Evolutionary conservation across 1,284 basidiomycete species (phyloP).

Genomic region (Calocybe gambosa): DNA sequence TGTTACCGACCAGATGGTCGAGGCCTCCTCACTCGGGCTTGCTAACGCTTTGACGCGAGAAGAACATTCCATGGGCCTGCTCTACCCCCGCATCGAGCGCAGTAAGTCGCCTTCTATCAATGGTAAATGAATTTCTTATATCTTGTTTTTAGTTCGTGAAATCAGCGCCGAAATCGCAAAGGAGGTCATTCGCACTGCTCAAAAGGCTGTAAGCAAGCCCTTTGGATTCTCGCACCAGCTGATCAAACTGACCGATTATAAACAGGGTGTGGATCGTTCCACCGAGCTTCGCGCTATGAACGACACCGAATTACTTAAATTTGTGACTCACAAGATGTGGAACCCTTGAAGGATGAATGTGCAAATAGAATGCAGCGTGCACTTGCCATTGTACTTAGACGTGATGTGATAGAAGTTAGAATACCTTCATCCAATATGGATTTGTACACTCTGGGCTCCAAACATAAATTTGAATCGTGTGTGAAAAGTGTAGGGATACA

Average conservation of each 20-base stretch:
- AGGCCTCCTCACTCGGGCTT: conserved; percentile 71
- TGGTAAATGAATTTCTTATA: conserved; percentile 5
- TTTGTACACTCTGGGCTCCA: no score
- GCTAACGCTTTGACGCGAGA: conserved; percentile 70
- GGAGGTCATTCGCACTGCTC: conserved; percentile 72
- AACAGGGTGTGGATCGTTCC: conserved; percentile 55
- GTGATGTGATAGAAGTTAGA: no score
- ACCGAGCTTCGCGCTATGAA: conserved; percentile 47
- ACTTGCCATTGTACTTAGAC: not conserved
- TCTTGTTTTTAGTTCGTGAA: conserved; percentile 51
- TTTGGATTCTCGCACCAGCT: not conserved
- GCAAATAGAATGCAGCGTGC: not conserved
- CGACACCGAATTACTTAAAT: conserved; percentile 49
- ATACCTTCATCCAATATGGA: no score
- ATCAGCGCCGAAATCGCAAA: conserved; percentile 73
- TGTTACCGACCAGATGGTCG: conserved; percentile 80
- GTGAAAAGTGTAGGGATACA: not conserved
- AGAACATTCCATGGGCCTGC: conserved; percentile 58
- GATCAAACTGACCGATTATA: not conserved
- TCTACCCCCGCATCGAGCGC: conserved; percentile 74
- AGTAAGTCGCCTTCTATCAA: conserved; percentile 34
- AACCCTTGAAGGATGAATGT: conserved; percentile 35
- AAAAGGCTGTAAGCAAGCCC: conserved; percentile 52
- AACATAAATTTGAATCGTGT: no score
- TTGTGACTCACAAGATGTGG: conserved; percentile 67